Percentiles rank a stretch among this genome's conserved stretches.
Evolutionary conservation across 2,329 filamentous ascomycete genomes (phyloP).

Genomic region (Plectosphaerella plurivora): DNA sequence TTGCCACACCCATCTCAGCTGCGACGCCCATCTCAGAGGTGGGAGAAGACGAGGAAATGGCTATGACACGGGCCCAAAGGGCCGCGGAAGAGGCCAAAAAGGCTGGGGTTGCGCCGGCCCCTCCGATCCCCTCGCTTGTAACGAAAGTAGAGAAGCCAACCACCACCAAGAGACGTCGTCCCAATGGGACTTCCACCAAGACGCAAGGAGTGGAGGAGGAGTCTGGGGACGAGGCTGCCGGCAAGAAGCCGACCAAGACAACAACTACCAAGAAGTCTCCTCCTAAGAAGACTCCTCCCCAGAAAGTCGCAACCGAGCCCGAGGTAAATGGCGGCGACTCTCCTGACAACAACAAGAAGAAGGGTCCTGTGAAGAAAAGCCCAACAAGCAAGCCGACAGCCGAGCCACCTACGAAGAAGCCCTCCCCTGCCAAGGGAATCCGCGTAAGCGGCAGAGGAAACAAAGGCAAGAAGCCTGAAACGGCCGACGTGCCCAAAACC

Average conservation of each 20-base stretch:
- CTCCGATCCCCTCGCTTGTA: no score
- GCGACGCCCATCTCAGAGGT: background rate
- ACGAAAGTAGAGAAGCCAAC: background rate
- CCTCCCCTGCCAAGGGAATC: no score
- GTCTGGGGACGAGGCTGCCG: no score
- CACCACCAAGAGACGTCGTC: background rate
- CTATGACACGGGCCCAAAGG: background rate
- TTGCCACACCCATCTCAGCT: background rate
- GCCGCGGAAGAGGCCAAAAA: background rate
- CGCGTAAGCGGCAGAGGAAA: no score
- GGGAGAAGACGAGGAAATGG: background rate
- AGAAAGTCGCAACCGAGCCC: background rate
- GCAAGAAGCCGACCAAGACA: background rate
- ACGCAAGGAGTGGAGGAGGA: background rate
- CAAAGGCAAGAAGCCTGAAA: no score
- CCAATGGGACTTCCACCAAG: background rate
- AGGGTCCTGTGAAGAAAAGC: no score
- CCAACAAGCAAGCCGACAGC: no score
- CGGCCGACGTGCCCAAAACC: background rate
- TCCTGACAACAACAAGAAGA: no score
- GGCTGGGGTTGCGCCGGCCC: background rate
- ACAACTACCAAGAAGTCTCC: background rate
- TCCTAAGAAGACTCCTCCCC: background rate
- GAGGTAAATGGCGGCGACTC: no score
- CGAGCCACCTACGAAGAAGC: no score